Base-by-base conservation (phyloP, 208 protist species). In the Herpetomonas tarakana region DNA sequence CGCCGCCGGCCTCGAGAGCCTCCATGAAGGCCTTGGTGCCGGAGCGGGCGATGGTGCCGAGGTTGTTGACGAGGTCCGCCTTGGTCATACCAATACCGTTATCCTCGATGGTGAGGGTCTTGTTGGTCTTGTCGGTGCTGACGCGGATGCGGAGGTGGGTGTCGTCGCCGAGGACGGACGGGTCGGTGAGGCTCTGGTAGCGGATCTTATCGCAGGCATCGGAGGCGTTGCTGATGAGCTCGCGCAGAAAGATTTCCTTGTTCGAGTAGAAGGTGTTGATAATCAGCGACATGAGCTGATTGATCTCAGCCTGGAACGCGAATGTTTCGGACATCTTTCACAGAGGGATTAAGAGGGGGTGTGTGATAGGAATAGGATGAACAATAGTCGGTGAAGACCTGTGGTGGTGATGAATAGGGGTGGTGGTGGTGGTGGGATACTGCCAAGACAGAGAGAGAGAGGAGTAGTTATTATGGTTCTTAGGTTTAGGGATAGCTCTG, bases 181-280 rank as follows among this genome's bases (percentile, higher is more conserved):
- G 81, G 78, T 99, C 89, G 16, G 91, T 98, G 46, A 99, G 92
- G 30, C 91, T 95, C 71, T 96, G 65, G 77, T 99, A 98, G 51
- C 97, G 87, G 68, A 99, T 98, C 88, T 99, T 99, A 82, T 99
- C 98, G 55, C 98, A 87, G 29, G 98, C 95, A 96, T 99, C 98
- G 52, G 94, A 98, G 26, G 95, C 55, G 85, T 99, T 99, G 55
- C 98, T 99, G 78, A 99, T 99, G 26, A 99, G 84, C 78, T 99
- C 98, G 71, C 98, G 93, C 2, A 99, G 84, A 83, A 99, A 99
- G 78, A 99, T 97, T 65, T 99, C 98, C 86, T 99, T 99, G 78
- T 99, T 99, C 22, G 81, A 93, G 86, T 99, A 99, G 81, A 99
- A 99, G 53, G 98, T 99, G 91, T 99, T 99, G 91, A 99, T 99